phyloP scores from a whole-genome alignment of 2,329 filamentous ascomycete genomes.

The Fusarium staphyleae region DNA sequence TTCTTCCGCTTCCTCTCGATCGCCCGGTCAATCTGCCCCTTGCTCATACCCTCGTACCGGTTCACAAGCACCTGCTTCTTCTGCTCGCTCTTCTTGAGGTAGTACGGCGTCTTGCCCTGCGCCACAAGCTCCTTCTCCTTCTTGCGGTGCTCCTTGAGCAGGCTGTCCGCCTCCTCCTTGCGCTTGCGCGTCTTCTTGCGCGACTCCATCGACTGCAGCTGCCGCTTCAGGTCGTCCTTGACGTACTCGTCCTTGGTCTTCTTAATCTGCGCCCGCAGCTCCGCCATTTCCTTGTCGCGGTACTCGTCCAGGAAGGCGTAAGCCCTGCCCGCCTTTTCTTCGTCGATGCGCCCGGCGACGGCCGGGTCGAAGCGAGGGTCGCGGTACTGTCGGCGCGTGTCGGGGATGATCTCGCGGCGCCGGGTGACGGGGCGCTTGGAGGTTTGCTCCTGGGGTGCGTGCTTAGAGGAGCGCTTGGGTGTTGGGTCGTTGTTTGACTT shows the following conservation, averaged over 20 bases:
- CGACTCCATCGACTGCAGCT: conserved; percentile 80
- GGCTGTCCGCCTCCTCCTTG: conserved; percentile 72
- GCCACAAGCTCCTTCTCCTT: conserved; percentile 85
- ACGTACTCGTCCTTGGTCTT: conserved; percentile 67
- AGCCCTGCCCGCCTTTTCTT: conserved; percentile 68
- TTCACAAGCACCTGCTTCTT: conserved; percentile 85
- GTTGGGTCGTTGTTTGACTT: conserved; percentile 43
- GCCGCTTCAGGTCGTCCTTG: conserved; percentile 74
- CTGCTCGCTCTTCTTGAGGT: conserved; percentile 89
- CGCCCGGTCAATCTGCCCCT: conserved; percentile 80
- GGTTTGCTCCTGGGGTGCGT: conserved; percentile 84
- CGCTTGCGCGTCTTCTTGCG: conserved; percentile 73
- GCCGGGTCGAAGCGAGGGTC: conserved; percentile 87
- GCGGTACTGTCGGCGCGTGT: conserved; percentile 66
- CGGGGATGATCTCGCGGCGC: conserved; percentile 73
- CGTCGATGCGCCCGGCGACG: conserved; percentile 59
- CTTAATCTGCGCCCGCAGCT: conserved; percentile 73
- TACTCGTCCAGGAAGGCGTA: conserved; percentile 92
- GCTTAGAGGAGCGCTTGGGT: conserved; percentile 71
- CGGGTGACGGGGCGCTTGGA: conserved; percentile 86
- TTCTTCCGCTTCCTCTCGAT: conserved; percentile 93
- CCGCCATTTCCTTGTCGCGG: conserved; percentile 79
- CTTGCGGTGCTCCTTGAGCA: conserved; percentile 78
- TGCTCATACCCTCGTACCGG: conserved; percentile 83
- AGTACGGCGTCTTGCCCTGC: conserved; percentile 92